Base-by-base conservation (phyloP, 1,284 basidiomycete genomes). In the Irpex rosettiformis region DNA sequence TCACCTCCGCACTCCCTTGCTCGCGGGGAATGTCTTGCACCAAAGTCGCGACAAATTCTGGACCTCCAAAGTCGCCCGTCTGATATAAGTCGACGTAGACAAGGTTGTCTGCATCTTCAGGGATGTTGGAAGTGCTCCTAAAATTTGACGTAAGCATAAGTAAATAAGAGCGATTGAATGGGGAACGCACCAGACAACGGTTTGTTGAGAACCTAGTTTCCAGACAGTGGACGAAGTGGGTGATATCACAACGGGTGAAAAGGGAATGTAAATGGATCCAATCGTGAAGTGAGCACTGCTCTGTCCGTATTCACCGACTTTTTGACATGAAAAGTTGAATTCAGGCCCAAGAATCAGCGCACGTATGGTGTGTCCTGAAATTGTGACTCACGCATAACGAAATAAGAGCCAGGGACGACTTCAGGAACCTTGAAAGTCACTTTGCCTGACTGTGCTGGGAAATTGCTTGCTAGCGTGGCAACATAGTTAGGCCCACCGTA, bases 281-380 rank as follows among this genome's bases (percentile, higher is more conserved):
- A 56, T 56, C 7, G 37, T 33, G 18, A 56, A 56, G 45, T 56
- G 54, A 48, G 37, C 7, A 28, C 42, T 56, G 21, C 54, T 56
- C 22, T 56, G 54, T 3, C 54, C 54, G 22, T 28, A 56, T 21
- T 22, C 54, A 25, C 54, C 54, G 29, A 56, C 54, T 56, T 37
- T 6, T 7, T n/a, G n/a, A n/a, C n/a, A n/a, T n/a, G n/a, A n/a
- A n/a, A n/a, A n/a, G n/a, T n/a, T n/a, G n/a, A n/a, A n/a, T n/a
- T n/a, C n/a, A 37, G 16, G 29, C 4, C 11, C 7, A 16, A 21
- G 16, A 22, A 28, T 52, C 16, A 52, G 6, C 7, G 7, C 16
- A 48, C 28, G n/a, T 3, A 16, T 21, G 37, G 11, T 18, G 42
- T 10, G n/a, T 43, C 4, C 37, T 4, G 4, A 16, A 21, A 6